Evolutionary conservation across 2,329 filamentous ascomycete genomes (phyloP).

Genomic region (Karstenula rhodostoma): DNA sequence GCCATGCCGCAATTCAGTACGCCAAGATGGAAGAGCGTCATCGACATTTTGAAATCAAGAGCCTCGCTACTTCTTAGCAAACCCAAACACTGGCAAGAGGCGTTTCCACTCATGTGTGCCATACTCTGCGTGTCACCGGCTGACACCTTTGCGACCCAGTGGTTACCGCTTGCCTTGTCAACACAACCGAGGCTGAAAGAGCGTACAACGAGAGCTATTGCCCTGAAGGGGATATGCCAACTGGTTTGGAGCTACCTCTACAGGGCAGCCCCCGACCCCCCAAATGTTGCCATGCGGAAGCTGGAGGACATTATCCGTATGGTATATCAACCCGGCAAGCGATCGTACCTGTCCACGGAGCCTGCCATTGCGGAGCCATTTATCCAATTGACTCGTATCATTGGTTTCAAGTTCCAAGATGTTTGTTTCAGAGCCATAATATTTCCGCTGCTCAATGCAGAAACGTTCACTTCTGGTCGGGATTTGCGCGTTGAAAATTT

Average conservation of each 20-base stretch:
- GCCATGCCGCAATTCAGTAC: slow-evolving; percentile 79
- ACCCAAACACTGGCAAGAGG: slow-evolving; percentile 87
- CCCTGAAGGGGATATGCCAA: slow-evolving; percentile 87
- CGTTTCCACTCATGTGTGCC: slow-evolving; percentile 87
- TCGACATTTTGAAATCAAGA: slow-evolving; percentile 79
- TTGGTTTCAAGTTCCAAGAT: slow-evolving; percentile 92
- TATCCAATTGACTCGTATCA: slow-evolving; percentile 92
- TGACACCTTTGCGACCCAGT: slow-evolving; percentile 84
- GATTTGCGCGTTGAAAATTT: slow-evolving; percentile 89
- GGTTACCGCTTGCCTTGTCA: slow-evolving; percentile 81
- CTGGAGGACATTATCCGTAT: slow-evolving; percentile 89
- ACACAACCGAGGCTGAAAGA: slow-evolving; percentile 87
- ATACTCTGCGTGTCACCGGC: slow-evolving; percentile 87
- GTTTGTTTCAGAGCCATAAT: slow-evolving; percentile 91
- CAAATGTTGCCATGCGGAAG: slow-evolving; percentile 74
- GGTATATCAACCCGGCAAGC: slow-evolving; percentile 81
- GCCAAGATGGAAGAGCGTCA: slow-evolving; percentile 85
- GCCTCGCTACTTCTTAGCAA: slow-evolving; percentile 87
- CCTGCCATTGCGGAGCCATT: slow-evolving; percentile 84
- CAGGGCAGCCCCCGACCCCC: slow-evolving; percentile 73
- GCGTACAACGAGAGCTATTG: slow-evolving; percentile 76
- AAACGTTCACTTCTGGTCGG: slow-evolving; percentile 78
- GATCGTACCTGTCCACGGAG: slow-evolving; percentile 83
- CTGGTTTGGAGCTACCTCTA: slow-evolving; percentile 96
- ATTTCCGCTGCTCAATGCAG: slow-evolving; percentile 94